These are phyloP conservation scores for Rhodotorula sp. DNA, from an alignment of 1,284 basidiomycete genomes.

Conservation along the genomic window DNA sequence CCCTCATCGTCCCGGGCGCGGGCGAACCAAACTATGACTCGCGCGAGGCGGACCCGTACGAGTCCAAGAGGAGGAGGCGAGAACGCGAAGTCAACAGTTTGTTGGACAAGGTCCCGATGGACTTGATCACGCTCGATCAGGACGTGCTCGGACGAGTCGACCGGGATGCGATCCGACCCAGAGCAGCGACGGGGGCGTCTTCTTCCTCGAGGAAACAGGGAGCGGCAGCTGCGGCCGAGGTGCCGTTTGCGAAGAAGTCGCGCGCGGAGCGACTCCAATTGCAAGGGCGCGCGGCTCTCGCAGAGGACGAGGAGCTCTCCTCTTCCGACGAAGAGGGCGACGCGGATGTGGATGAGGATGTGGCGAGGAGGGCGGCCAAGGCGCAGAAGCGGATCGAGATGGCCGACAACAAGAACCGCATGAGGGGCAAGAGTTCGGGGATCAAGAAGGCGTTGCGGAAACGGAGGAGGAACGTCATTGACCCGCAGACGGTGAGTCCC, in stretches of 20 bases:
- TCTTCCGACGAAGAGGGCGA: constrained; percentile 38
- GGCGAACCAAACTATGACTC: constrained; percentile 96
- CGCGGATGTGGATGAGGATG: constrained; percentile 43
- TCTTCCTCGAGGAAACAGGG: not conserved
- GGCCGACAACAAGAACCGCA: constrained; percentile 78
- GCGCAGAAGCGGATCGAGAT: constrained; percentile 54
- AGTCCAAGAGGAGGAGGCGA: constrained; percentile 73
- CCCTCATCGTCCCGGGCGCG: constrained; percentile 81
- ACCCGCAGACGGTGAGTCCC: constrained; percentile 66
- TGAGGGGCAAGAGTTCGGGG: constrained; percentile 70
- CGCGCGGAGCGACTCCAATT: constrained; percentile 48
- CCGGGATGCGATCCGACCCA: constrained; percentile 8
- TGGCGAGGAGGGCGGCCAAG: constrained; percentile 46
- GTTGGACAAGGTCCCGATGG: constrained; percentile 93
- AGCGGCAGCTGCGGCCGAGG: not conserved
- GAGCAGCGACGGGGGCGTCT: not conserved
- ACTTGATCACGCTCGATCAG: constrained; percentile 87
- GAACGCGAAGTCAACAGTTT: constrained; percentile 89
- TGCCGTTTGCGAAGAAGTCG: constrained; percentile 29
- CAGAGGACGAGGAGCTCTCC: constrained; percentile 46
- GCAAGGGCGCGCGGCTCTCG: constrained; percentile 44
- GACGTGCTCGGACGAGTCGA: constrained; percentile 57
- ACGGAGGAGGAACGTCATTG: constrained; percentile 88
- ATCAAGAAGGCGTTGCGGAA: constrained; percentile 73
- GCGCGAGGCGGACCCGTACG: constrained; percentile 89